Percentiles rank a stretch among this genome's conserved stretches.
These are phyloP conservation scores for Globisporangium polare DNA, from an alignment of 352 stramenopile genomes.

Conservation along the genomic window DNA sequence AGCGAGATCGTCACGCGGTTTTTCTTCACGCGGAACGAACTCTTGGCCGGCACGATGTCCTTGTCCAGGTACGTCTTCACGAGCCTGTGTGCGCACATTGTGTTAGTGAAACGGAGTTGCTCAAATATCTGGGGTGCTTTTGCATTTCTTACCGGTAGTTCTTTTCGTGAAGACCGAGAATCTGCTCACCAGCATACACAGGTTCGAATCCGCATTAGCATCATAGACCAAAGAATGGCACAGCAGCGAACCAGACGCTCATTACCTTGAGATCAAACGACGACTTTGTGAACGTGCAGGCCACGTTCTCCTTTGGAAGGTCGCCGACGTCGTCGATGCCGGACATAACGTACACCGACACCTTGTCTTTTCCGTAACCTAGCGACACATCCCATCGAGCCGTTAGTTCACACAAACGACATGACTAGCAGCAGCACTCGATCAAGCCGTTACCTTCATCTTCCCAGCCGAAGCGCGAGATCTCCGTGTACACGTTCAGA, in stretches of 20 bases:
- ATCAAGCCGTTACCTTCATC: constrained; percentile 47
- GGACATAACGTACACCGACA: constrained; percentile 80
- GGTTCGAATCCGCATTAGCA: neutral
- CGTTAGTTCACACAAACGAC: neutral
- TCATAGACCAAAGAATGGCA: neutral
- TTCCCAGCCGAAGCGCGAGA: constrained; percentile 84
- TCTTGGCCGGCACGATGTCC: constrained; percentile 71
- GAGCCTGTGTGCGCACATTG: constrained; percentile 32
- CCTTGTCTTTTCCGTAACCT: constrained; percentile 85
- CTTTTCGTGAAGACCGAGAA: constrained; percentile 61
- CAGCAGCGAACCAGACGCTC: neutral
- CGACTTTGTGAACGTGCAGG: constrained; percentile 73
- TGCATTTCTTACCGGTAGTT: constrained; percentile 46
- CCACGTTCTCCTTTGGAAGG: constrained; percentile 67
- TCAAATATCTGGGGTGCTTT: no score
- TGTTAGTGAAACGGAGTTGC: no score
- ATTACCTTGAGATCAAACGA: constrained; percentile 82
- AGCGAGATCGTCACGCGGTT: constrained; percentile 81
- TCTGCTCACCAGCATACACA: constrained; percentile 21
- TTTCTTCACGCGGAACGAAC: constrained; percentile 80
- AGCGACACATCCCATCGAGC: neutral
- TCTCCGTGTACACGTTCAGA: constrained; percentile 70
- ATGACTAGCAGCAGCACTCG: neutral
- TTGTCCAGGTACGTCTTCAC: constrained; percentile 82
- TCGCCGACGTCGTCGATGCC: constrained; percentile 74